Evolutionary conservation across 441 rosid species (phyloP).

Genomic region (Corymbia calophylla): DNA sequence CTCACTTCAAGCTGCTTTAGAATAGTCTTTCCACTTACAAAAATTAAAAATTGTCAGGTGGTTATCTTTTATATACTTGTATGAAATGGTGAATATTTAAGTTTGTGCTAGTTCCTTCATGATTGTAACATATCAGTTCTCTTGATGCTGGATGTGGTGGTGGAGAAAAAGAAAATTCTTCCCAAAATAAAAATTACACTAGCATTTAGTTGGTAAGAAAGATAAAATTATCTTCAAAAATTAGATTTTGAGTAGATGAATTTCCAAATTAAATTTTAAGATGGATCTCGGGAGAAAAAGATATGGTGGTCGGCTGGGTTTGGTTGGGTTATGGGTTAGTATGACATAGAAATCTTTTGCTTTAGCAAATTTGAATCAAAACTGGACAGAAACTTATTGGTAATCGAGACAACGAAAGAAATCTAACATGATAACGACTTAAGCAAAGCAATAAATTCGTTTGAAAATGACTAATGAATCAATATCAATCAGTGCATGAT

Average conservation of each 20-base stretch:
- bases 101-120: background rate
- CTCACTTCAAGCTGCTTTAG: background rate
- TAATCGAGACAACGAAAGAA: background rate
- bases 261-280: background rate
- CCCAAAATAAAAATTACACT: background rate
- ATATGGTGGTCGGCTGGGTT: background rate
- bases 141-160: background rate
- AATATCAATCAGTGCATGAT: background rate
- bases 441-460: background rate
- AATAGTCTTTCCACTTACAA: background rate
- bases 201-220: background rate
- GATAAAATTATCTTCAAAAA: background rate
- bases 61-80: background rate
- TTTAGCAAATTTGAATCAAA: background rate
- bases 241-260: background rate
- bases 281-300: background rate
- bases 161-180: background rate
- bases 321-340: background rate
- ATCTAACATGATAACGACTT: background rate
- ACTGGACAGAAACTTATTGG: background rate
- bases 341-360: background rate
- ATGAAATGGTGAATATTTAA: background rate
- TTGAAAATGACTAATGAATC: background rate
- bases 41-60: background rate
- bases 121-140: background rate